Conservation (phyloP, 2,329 filamentous ascomycete genomes). For the Helotiales sp. region DNA sequence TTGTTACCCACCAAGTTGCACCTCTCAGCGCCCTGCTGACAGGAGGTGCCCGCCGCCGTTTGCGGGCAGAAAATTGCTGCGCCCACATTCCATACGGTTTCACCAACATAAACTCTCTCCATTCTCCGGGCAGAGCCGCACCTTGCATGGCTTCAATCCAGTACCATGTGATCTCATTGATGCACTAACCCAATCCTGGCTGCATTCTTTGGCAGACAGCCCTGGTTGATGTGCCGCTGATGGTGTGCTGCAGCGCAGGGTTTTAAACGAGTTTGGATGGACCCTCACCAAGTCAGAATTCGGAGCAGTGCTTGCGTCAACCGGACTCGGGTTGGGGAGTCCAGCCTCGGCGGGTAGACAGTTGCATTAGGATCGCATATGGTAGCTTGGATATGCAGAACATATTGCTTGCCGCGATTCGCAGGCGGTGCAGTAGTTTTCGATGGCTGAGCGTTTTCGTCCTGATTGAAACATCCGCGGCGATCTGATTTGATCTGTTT, state of each 20-base stretch:
- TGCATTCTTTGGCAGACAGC: conserved; percentile 7
- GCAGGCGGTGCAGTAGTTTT: background rate
- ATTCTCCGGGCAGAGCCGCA: conserved; percentile 16
- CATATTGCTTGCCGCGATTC: conserved; percentile 6
- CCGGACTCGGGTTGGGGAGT: conserved; percentile 1
- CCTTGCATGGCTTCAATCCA: conserved; percentile 5
- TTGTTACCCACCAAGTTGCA: too few relatives aligned
- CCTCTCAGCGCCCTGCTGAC: too few relatives aligned
- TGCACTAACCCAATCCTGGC: conserved; percentile 8
- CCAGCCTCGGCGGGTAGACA: conserved; percentile 17
- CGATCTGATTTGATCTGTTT: background rate
- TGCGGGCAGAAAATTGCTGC: background rate
- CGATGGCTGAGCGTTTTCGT: background rate
- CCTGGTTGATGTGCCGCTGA: conserved; percentile 1
- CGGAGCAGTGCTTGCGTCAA: conserved; percentile 3
- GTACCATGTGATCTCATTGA: conserved; percentile 14
- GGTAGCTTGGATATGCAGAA: conserved; percentile 20
- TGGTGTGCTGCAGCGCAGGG: conserved; percentile 9
- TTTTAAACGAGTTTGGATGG: background rate
- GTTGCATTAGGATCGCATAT: background rate
- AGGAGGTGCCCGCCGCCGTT: background rate
- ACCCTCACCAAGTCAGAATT: conserved; percentile 2
- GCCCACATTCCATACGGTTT: background rate
- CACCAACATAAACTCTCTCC: background rate
- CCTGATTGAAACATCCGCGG: background rate